Conservation (phyloP, 257 asterid species). For the Osmanthus fragrans region DNA sequence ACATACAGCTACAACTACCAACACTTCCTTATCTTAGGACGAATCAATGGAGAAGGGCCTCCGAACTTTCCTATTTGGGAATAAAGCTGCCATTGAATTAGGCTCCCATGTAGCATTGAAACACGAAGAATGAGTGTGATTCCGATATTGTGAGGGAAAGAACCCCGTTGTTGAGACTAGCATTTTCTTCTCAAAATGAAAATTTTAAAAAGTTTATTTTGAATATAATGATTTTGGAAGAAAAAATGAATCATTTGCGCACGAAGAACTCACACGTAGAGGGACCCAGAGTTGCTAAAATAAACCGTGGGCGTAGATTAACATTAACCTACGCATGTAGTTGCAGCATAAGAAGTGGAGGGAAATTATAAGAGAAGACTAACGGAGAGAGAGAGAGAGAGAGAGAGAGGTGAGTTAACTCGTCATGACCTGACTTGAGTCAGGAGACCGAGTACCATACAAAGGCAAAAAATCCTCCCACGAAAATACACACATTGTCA, state of each 20-base stretch:
- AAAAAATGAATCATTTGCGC: too few relatives aligned
- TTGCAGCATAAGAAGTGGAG: constrained; percentile 54
- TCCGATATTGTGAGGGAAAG: too few relatives aligned
- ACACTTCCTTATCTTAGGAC: too few relatives aligned
- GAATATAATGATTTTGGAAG: too few relatives aligned
- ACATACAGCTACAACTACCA: not conserved
- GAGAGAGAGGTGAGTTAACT: constrained; percentile 40
- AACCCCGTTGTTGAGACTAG: too few relatives aligned
- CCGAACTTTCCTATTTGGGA: too few relatives aligned
- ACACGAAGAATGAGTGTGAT: too few relatives aligned
- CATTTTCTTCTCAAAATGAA: too few relatives aligned
- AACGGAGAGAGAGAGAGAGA: not conserved
- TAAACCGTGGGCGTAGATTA: constrained; percentile 25
- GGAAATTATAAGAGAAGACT: constrained; percentile 22
- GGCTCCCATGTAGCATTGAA: too few relatives aligned
- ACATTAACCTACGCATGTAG: constrained; percentile 41
- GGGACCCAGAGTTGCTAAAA: constrained; percentile 20
- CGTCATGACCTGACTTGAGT: constrained; percentile 48
- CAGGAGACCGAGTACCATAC: constrained; percentile 28
- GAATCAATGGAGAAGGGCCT: too few relatives aligned
- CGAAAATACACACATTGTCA: constrained; percentile 26
- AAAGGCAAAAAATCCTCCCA: constrained; percentile 26
- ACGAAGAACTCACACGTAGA: constrained; percentile 26
- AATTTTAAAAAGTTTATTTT: too few relatives aligned
- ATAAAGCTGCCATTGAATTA: too few relatives aligned